A percentile compares a stretch with the other conserved stretches of the same genome.
phyloP scores from a whole-genome alignment of 352 stramenopile genomes.

The Pythium dissotocum region DNA sequence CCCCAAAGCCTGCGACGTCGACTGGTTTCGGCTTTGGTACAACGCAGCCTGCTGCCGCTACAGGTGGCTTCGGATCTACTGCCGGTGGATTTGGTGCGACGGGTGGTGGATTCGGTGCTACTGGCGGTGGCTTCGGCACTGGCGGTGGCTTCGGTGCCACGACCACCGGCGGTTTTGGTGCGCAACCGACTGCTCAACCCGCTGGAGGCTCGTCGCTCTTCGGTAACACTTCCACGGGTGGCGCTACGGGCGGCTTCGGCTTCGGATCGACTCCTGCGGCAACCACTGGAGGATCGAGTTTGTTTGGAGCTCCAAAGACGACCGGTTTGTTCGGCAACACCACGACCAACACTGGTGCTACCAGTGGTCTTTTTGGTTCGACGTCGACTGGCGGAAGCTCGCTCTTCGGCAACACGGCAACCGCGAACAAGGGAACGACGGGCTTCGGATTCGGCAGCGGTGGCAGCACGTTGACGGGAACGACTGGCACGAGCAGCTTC shows the following conservation, averaged over 20 bases:
- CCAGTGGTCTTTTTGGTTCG: neutral
- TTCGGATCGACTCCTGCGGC: constrained; percentile 16
- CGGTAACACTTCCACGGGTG: constrained; percentile 1
- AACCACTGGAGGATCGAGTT: constrained; percentile 13
- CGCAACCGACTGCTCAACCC: constrained; percentile 11
- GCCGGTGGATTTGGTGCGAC: constrained; percentile 14
- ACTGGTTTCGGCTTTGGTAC: constrained; percentile 25
- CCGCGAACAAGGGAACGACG: constrained; percentile 13
- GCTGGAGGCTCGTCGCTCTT: constrained; percentile 20
- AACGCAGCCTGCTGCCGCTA: neutral
- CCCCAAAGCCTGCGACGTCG: constrained; percentile 20
- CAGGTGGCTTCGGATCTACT: constrained; percentile 25
- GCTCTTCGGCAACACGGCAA: constrained; percentile 14
- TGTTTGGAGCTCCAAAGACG: constrained; percentile 26
- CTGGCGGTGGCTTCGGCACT: constrained; percentile 15
- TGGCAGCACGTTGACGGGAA: constrained; percentile 7
- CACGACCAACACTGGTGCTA: neutral
- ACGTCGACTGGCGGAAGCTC: constrained; percentile 7
- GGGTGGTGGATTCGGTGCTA: constrained; percentile 23
- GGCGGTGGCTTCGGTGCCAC: constrained; percentile 6
- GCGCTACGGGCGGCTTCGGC: constrained; percentile 11
- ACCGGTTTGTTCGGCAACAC: constrained; percentile 22
- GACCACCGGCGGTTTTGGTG: constrained; percentile 15
- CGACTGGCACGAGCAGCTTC: constrained; percentile 11
- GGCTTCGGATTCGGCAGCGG: constrained; percentile 22